Evolutionary conservation across 148 eudicot species (phyloP), one percentile per base, ranked within the genome.

Genomic region (Camellia granthamiana): DNA sequence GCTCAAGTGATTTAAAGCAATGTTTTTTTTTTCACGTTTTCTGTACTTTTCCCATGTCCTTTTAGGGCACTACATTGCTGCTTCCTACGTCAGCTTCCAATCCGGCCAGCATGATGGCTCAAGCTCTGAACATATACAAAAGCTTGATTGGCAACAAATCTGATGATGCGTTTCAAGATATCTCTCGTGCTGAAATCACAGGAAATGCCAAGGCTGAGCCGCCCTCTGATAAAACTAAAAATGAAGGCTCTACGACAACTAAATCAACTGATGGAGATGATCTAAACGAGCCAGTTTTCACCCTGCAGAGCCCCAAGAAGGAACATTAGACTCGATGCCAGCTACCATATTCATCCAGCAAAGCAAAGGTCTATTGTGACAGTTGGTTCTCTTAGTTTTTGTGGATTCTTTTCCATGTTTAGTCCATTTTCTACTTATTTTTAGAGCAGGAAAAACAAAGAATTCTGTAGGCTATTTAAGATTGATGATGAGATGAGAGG

Each of bases 51-150:
- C 30, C 23, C 41, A 3, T 90, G 64, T 61, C 42, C 13, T 13
- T 7, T 30, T 78, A 96, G 99, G 87, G 91, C 6, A 93, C 89
- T 21, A 93, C 94, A 2, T 4, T 96, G 82, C 69, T 93, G 81
- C 92, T 96, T 66, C 98, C 99, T 7, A 55, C 89, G 6, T n/a
- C 77, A 23, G 78, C 88, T 21, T 62, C 86, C 6, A 83, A 92
- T 67, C 91, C 93, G 44, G 85, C 95, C 18, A 79, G 80, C 85
- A 88, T 90, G 92, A 86, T 91, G 74, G 87, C 89, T 76, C 83
- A 83, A 75, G 93, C 92, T 70, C 81, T 93, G 15, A 47, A 66
- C 55, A 58, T 96, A 47, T 93, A 91, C 86, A 92, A 93, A 83
- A 89, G 75, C 59, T 66, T 91, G 77, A 75, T 84, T 18, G 86